Evolutionary conservation across 2,329 filamentous ascomycete genomes (phyloP), one percentile per base, ranked within the genome.

Genomic region (Penicillium palitans): DNA sequence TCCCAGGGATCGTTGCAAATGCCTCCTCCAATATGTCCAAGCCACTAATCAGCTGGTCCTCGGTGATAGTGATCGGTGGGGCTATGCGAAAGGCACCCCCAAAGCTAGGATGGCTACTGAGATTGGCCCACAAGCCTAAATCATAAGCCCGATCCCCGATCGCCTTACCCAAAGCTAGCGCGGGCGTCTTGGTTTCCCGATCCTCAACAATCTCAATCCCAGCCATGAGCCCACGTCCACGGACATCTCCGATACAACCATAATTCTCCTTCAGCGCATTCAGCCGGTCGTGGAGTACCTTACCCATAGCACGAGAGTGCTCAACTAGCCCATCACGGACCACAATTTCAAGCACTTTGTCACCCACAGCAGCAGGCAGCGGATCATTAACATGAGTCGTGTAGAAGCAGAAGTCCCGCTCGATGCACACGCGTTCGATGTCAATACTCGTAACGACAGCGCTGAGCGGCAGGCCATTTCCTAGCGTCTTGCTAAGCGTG

Each of bases 301-400:
- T 59, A 1, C 84, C 84, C 6, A 79, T 73, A 29, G 70, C 66
- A 6, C 73, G 68, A 5, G 83, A 79, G 2, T 77, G 75, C 58
- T 73, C 70, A 19, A 83, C 79, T 10, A 88, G 72, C 21, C 78
- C 72, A 58, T 87, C 84, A 1, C 84, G 75, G 21, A 82, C 74
- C 1, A 88, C 82, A 13, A 87, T 84, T 58, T 87, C 84, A 1
- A 88, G 76, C 2, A 87, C 84, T 65, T 87, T 87, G 60, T 82
- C 76, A 0, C 84, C 84, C 1, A 87, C 83, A 0, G 84, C 82
- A 0, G 83, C 83, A 0, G 84, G 80, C 0, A 87, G 72, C 0
- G 84, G 84, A 61, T 87, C 85, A 61, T 87, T 87, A 49, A 86
- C 72, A 63, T 87, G 85, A 0, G 85, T 87, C 0, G 84, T 87